phyloP scores from a whole-genome alignment of 306 rosid genomes.

The Cicer arietinum region DNA sequence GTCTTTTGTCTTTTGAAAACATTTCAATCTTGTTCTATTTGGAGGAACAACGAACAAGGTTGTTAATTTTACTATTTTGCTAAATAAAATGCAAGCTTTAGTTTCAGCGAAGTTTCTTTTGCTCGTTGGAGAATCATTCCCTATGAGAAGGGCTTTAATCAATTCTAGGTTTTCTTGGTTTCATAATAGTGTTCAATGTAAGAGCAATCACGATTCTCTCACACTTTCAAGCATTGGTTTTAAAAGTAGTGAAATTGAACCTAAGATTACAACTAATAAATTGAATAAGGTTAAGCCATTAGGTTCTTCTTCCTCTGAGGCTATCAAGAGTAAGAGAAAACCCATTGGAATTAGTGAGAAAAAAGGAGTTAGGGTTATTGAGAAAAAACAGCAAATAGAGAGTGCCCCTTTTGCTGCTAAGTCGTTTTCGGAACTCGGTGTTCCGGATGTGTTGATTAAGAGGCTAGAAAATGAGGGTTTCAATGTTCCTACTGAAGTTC shows the following conservation, averaged over 20 bases:
- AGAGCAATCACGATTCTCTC: slow-evolving; percentile 54
- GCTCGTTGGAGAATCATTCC: slow-evolving; percentile 68
- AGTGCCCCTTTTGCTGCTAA: slow-evolving; percentile 70
- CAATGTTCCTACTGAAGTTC: slow-evolving; percentile 81
- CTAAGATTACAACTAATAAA: slow-evolving; percentile 38
- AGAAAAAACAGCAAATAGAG: slow-evolving; percentile 52
- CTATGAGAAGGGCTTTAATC: slow-evolving; percentile 58
- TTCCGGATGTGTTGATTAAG: slow-evolving; percentile 65
- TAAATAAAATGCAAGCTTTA: slow-evolving; percentile 66
- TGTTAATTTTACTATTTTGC: background rate
- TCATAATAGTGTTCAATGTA: slow-evolving; percentile 50
- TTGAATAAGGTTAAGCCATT: slow-evolving; percentile 47
- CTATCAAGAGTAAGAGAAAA: slow-evolving; percentile 55
- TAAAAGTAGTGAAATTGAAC: slow-evolving; percentile 50
- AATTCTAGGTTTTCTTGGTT: slow-evolving; percentile 62
- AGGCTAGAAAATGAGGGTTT: slow-evolving; percentile 81
- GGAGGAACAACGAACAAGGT: slow-evolving; percentile 9
- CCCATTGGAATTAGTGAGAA: slow-evolving; percentile 46
- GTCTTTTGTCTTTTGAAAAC: background rate
- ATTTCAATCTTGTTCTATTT: slow-evolving; percentile 26
- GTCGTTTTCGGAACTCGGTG: slow-evolving; percentile 85
- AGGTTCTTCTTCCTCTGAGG: slow-evolving; percentile 51
- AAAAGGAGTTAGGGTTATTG: slow-evolving; percentile 45
- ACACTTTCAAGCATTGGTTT: slow-evolving; percentile 64
- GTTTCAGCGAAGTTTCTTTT: slow-evolving; percentile 62